Evolutionary conservation across 1,284 basidiomycete genomes (phyloP), one percentile per base, ranked within the genome.

Genomic region (Trametes polyzona): DNA sequence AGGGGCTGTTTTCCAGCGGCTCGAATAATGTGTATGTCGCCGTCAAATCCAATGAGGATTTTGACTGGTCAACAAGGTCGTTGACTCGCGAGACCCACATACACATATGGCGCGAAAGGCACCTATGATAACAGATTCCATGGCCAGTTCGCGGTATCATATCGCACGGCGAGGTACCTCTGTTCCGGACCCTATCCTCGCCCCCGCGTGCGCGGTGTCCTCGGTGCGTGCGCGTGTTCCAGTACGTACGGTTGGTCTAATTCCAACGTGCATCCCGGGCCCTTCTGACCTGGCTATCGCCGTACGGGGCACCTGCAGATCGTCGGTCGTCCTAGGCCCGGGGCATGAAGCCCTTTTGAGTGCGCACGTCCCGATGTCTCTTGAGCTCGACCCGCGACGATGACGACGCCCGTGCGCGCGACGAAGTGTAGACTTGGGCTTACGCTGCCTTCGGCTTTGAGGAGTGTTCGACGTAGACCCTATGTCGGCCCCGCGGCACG

Each of bases 181-280:
- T 48, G 27, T 47, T 39, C 44, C 56, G 56, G 37, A 14, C 21
- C 46, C 26, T 48, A 40, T 36, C 26, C 36, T 37, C 32, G 36
- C 43, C 30, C 16, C 17, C 30, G 6, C 19, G 21, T 32, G 29
- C n/a, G 42, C 32, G 26, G 30, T 19, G n/a, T 10, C 41, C 43
- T 33, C 42, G 52, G 52, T 50, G 21, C 51, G 55, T 54, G 47
- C 46, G 33, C 43, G 27, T 46, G 49, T 21, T 33, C 30, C 30
- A 26, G 52, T 58, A 58, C 57, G 57, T 58, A 54, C 52, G 27
- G 30, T n/a, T n/a, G n/a, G n/a, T n/a, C n/a, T 23, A 42, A 35
- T 14, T 1, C 12, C 37, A 50, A 47, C 48, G 37, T 51, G 24
- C n/a, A n/a, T n/a, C n/a, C n/a, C n/a, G n/a, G n/a, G n/a, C 42